phyloP scores from a whole-genome alignment of 169 alveolate genomes.

The Plasmodium sp. region DNA sequence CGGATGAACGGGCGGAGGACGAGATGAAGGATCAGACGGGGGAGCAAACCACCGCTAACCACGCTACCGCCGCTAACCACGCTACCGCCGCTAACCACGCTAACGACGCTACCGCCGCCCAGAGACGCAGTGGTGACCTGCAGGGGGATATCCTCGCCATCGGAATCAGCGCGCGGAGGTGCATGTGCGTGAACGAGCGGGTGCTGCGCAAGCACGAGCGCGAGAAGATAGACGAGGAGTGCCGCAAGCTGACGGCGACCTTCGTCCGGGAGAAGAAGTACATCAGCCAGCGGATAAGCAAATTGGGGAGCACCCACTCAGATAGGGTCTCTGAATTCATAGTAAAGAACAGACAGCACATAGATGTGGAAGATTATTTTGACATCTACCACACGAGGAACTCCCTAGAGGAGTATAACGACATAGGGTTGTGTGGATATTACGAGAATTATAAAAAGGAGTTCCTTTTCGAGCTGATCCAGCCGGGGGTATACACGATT shows the following conservation, averaged over 20 bases:
- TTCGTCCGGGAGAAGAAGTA: constrained; percentile 66
- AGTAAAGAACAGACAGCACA: constrained; percentile 64
- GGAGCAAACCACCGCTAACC: neutral
- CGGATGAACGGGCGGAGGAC: neutral
- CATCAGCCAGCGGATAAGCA: constrained; percentile 20
- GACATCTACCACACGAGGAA: constrained; percentile 57
- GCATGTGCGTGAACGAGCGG: constrained; percentile 72
- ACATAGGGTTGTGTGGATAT: constrained; percentile 87
- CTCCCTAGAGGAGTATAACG: constrained; percentile 77
- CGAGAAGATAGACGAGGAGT: constrained; percentile 46
- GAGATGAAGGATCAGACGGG: neutral
- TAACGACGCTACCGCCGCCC: no score
- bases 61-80: no score
- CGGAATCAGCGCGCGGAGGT: constrained; percentile 39
- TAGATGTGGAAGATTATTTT: constrained; percentile 74
- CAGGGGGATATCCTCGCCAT: constrained; percentile 18
- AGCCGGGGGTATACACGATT: constrained; percentile 95
- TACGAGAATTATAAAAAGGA: constrained; percentile 87
- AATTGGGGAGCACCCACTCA: neutral
- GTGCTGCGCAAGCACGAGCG: constrained; percentile 43
- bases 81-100: no score
- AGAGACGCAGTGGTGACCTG: neutral
- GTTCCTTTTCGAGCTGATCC: constrained; percentile 79
- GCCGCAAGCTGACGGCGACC: constrained; percentile 62
- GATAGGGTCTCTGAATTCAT: constrained; percentile 75